Evolutionary conservation across 1,284 basidiomycete species (phyloP), one percentile per base, ranked within the genome.

Genomic region (Cryptococcus wingfieldii): DNA sequence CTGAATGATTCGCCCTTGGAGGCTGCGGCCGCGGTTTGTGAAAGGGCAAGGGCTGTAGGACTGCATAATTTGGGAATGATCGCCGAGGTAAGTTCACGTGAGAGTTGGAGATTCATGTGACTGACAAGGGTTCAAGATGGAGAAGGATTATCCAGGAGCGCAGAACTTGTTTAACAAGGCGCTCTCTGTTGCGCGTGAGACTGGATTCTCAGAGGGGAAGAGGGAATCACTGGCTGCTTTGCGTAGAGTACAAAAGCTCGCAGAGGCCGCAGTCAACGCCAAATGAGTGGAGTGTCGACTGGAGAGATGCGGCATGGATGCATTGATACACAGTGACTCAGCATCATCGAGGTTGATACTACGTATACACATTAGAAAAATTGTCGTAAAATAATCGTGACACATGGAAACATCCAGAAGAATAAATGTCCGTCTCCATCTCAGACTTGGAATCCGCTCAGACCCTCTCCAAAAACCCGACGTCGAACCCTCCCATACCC

Each of bases 11-110:
- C 50, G 18, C 55, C 58, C 8, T n/a, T 51, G 12, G 64, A 69
- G 46, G 46, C 61, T 38, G 62, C 64, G 31, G 51, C 52, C 14
- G 60, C 61, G 16, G 51, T 68, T 6, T 77, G 76, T 53, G 58
- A 61, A 8, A 58, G 67, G 12, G 75, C 76, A 1, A 62, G 54
- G 43, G 65, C 62, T 23, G 72, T 75, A 0, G 72, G 66, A 6
- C 58, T 71, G 44, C 73, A 70, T 56, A 77, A 77, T 55, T 51
- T 77, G 43, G 76, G 76, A 16, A 71, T 74, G 70, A 58, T 77
- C 12, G 66, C 69, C 9, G 76, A 77, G 67, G 74, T 77, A 38
- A 56, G 72, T 63, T 19, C 14, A 16, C 44, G 19, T 19, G 44
- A 25, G 44, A 23, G 27, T 9, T 10, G 2, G 6, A 19, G 25